Evolutionary conservation across 768 basidiomycete species (phyloP), one percentile per base, ranked within the genome.

Genomic region (Auricularia sp.): DNA sequence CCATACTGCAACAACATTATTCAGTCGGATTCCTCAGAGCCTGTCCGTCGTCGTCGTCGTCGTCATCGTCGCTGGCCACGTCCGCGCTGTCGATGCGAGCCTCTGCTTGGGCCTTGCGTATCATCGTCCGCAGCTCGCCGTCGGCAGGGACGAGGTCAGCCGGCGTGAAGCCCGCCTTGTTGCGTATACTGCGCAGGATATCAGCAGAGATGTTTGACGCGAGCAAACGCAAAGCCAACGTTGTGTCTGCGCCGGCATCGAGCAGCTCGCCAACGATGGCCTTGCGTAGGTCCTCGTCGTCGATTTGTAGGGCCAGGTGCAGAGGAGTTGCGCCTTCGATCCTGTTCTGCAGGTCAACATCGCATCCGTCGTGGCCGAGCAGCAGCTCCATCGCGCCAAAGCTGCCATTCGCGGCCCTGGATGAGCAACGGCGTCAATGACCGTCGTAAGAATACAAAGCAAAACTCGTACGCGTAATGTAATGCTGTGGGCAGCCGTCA

Each of bases 191-290:
- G 69, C 13, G 21, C 8, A 29, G 7, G 34, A 39, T 14, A 33
- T 33, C 62, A 36, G 24, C 36, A 63, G 3, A 39, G 33, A 18
- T 54, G 6, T 8, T 56, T 33, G 64, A 14, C n/a, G 4, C 18
- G 16, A 62, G 54, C 44, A 37, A 63, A 42, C 54, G 62, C n/a
- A 36, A 29, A 16, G 73, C 84, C 66, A 65, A 90, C 89, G 73
- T 79, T 3, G 81, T 83, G 75, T 91, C 83, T 1, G 90, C 89
- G 3, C 92, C 91, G 0, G 91, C 91, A 1, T 94, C 92, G 3
- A 93, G 75, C 65, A 94, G 74, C 66, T 81, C 85, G 69, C 82
- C 79, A 54, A 88, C 82, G 7, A 90, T 77, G 59, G 78, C 75
- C 61, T 74, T 71, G 58, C 89, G 75, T 24, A 85, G 72, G 35